Evolutionary conservation across 2,329 filamentous ascomycete species (phyloP), one percentile per base, ranked within the genome.

Genomic region (Aspergillus oerlinghausenensis): DNA sequence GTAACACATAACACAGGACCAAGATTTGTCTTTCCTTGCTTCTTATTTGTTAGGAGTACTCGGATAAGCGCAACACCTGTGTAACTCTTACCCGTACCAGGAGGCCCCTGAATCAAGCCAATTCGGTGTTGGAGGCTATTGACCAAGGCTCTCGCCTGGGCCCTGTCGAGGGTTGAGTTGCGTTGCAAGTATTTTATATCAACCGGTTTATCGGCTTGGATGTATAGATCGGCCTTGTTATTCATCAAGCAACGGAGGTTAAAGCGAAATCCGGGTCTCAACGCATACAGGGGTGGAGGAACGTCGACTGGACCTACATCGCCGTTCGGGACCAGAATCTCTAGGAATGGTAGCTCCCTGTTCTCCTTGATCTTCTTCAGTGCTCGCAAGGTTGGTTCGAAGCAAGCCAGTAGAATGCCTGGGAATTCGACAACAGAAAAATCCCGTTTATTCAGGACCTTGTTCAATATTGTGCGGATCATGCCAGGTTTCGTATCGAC

Each of bases 391-490:
- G 80, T 84, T 38, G 82, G 81, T 26, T 77, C 70, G 61, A 88
- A 87, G 0, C 84, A 77, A 0, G 79, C 77, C 2, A 86, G 71
- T 1, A 88, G 66, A 1, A 87, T 72, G 0, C 80, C 81, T 0
- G 84, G 85, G 55, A 87, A 87, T 59, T 87, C 85, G 1, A 87
- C 75, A 19, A 49, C n/a, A 26, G 21, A 48, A 4, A 35, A 35
- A 5, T 25, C 43, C 10, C 21, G 10, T 25, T 47, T 47, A 47
- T n/a, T 47, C 19, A 47, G 43, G 8, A 25, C 19, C 11, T 47
- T 23, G 10, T 47, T 17, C 19, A 47, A 23, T 11, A 47, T 25
- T 26, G 43, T 23, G 11, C 21, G 9, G 43, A 47, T 11, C 11
- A 25, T 25, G 5, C 43, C 19, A 4, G 21, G 19, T 14, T 25